Evolutionary conservation across 2,329 filamentous ascomycete genomes (phyloP), one percentile per base, ranked within the genome.

Genomic region (Beauveria sp.): DNA sequence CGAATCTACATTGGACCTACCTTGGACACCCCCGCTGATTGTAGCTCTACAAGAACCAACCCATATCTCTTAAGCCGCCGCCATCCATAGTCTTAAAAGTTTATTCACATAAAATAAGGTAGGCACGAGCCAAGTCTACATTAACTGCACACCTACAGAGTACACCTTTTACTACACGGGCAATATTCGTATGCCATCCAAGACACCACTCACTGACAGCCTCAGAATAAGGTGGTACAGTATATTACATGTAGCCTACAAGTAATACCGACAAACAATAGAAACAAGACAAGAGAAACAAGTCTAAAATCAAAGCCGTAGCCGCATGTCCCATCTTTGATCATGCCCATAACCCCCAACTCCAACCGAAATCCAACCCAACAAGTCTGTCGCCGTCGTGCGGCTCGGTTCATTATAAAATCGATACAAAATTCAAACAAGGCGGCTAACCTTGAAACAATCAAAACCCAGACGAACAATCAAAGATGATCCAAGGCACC

Each of bases 311-410:
- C 55, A 58, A 50, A 38, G 4, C 45, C 20, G 16, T 45, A 3
- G 43, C 20, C 38, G 7, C 16, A 22, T 4, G 9, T 5, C 42
- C 24, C 10, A 20, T 57, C 22, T 14, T 55, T 20, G 26, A 8
- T 26, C 26, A 22, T 26, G 24, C 40, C 8, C 45, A 38, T 31
- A 18, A 38, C 4, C 56, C 20, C 38, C 14, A 60, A 60, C 56
- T 51, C 56, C 56, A 34, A 31, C 22, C 48, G 18, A 31, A 31
- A 31, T 31, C 31, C 31, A 31, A 31, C 31, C 31, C 4, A 51
- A 60, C 56, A 60, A 60, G 20, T 60, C 56, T 60, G 46, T 51
- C 8, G 55, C 56, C 56, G 56, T 51, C 56, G 12, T 52, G 48
- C 56, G 56, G 56, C 24, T 52, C 56, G 46, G 10, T 60, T 52